These are phyloP conservation scores for Seiridium unicorne DNA, from an alignment of 2,329 filamentous ascomycete genomes.

Conservation along the genomic window DNA sequence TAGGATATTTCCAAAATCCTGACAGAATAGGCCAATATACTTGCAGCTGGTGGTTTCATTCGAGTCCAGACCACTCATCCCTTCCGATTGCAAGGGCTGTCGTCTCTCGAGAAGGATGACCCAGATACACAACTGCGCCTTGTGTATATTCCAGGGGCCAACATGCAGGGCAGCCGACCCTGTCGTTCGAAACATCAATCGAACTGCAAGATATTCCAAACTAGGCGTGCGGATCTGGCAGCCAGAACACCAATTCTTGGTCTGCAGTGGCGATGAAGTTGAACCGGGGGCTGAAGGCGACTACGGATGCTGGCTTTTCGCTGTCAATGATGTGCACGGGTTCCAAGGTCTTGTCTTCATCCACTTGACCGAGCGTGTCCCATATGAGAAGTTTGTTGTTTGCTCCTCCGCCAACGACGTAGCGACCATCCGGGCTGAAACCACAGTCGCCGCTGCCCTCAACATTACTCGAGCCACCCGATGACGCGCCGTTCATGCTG, in stretches of 20 bases:
- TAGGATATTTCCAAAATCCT: too few species aligned
- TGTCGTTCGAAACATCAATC: too few species aligned
- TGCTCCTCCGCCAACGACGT: conserved; percentile 76
- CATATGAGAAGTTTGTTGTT: conserved; percentile 74
- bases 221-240: conserved; percentile 64
- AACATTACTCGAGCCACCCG: conserved; percentile 44
- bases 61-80: too few species aligned
- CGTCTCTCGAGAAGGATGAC: too few species aligned
- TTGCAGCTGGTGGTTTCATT: too few species aligned
- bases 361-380: conserved; percentile 66
- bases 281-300: conserved; percentile 87
- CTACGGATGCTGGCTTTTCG: conserved; percentile 67
- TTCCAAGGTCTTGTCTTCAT: conserved; percentile 57
- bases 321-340: conserved; percentile 66
- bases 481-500: conserved; percentile 31
- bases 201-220: neutral
- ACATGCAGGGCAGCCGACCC: too few species aligned
- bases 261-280: conserved; percentile 92
- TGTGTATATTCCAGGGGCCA: too few species aligned
- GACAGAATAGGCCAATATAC: too few species aligned
- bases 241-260: conserved; percentile 77
- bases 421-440: conserved; percentile 87
- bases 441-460: conserved; percentile 76
- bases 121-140: too few species aligned
- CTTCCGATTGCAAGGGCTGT: too few species aligned